phyloP scores from a whole-genome alignment of 805 yeast species.

The Metschnikowia noctiluminum region DNA sequence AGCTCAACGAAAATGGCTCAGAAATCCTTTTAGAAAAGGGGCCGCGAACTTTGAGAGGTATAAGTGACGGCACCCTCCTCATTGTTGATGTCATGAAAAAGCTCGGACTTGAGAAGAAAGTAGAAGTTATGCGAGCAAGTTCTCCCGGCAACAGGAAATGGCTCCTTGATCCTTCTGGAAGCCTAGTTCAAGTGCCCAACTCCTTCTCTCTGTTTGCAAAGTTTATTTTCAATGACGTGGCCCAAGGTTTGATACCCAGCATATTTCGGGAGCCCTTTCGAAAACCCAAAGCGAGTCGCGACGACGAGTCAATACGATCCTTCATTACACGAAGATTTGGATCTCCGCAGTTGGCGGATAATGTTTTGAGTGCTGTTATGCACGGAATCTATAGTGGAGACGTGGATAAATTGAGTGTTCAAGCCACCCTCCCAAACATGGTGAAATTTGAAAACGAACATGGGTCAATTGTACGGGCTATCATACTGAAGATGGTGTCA shows the following conservation, averaged over 20 bases:
- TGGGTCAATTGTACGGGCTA: slow-evolving; percentile 55
- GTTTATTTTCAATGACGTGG: slow-evolving; percentile 42
- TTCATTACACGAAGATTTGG: slow-evolving; percentile 74
- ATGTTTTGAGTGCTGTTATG: slow-evolving; percentile 73
- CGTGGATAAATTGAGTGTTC: slow-evolving; percentile 58
- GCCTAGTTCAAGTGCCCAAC: slow-evolving; percentile 55
- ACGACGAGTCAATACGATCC: slow-evolving; percentile 70
- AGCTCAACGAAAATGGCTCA: slow-evolving; percentile 23
- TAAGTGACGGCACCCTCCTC: slow-evolving; percentile 70
- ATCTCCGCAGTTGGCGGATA: slow-evolving; percentile 41
- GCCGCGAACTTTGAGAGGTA: slow-evolving; percentile 85
- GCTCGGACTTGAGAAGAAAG: slow-evolving; percentile 45
- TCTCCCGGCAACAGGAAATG: slow-evolving; percentile 73
- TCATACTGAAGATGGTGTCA: slow-evolving; percentile 29
- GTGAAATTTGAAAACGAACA: slow-evolving; percentile 54
- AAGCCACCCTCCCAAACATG: slow-evolving; percentile 54
- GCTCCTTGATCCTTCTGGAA: slow-evolving; percentile 45
- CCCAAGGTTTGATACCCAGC: slow-evolving; percentile 44
- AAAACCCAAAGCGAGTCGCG: slow-evolving; percentile 14
- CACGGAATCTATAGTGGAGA: slow-evolving; percentile 91
- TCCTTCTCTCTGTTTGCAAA: slow-evolving; percentile 25
- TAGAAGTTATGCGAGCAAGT: slow-evolving; percentile 55
- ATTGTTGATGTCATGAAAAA: slow-evolving; percentile 57
- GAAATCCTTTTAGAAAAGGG: slow-evolving; percentile 68
- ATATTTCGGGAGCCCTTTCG: slow-evolving; percentile 51